These are phyloP conservation scores for Hypomyces rosellus DNA, from an alignment of 2,329 filamentous ascomycete genomes.

Conservation along the genomic window DNA sequence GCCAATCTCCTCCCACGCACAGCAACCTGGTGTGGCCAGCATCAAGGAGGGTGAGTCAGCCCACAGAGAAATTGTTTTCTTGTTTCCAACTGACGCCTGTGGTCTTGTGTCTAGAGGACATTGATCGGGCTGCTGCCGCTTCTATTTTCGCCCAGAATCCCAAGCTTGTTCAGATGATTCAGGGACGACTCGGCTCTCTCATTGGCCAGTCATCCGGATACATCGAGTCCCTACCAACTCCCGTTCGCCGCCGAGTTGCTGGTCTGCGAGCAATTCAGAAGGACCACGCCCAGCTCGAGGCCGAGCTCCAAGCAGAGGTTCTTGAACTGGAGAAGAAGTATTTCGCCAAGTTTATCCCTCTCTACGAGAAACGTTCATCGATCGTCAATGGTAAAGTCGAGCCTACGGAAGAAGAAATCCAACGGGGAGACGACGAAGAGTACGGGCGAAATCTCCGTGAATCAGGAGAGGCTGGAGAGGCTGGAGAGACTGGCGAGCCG, in stretches of 20 bases:
- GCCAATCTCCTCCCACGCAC: conserved; percentile 94
- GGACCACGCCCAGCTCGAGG: conserved; percentile 96
- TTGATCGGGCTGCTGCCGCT: conserved; percentile 79
- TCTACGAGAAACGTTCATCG: conserved; percentile 89
- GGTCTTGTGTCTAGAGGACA: conserved; percentile 59
- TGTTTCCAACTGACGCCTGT: conserved; percentile 14
- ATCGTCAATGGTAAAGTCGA: conserved; percentile 86
- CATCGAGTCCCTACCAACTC: conserved; percentile 86
- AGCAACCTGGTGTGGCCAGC: conserved; percentile 87
- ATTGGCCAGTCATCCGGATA: conserved; percentile 96
- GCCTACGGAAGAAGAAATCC: conserved; percentile 80
- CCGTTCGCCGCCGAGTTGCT: conserved; percentile 86
- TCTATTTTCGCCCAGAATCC: conserved; percentile 96
- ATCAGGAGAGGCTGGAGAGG: conserved; percentile 48
- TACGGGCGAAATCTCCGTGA: conserved; percentile 71
- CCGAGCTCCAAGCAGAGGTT: conserved; percentile 97
- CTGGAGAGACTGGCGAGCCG: conserved; percentile 49
- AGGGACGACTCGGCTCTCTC: conserved; percentile 87
- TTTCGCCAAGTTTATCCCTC: conserved; percentile 95
- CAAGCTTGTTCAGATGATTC: conserved; percentile 91
- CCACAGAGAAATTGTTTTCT: conserved; percentile 1
- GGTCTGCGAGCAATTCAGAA: conserved; percentile 98
- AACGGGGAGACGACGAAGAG: conserved; percentile 75
- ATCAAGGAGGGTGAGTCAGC: conserved; percentile 85
- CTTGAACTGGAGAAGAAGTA: conserved; percentile 99